These are phyloP conservation scores for Gautieria morchelliformis DNA, from an alignment of 768 basidiomycete species.

Conservation along the genomic window DNA sequence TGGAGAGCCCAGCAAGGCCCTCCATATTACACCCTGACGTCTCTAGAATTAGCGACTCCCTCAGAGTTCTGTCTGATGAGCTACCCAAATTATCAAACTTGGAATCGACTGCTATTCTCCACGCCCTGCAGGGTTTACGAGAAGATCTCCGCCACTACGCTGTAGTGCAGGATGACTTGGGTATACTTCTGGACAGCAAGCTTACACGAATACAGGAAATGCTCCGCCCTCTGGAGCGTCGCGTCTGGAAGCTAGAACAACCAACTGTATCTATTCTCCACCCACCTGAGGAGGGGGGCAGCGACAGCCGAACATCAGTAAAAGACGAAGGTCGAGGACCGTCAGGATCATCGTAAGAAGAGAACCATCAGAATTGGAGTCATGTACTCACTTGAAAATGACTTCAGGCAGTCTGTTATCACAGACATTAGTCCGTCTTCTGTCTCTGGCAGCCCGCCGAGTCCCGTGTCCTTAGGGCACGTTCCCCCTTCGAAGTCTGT, in stretches of 20 bases:
- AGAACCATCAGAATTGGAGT: too few relatives aligned
- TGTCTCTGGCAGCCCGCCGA: too few relatives aligned
- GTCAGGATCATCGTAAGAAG: too few relatives aligned
- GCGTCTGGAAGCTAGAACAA: not conserved
- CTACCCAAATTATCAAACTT: not conserved
- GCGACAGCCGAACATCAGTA: too few relatives aligned
- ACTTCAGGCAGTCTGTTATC: too few relatives aligned
- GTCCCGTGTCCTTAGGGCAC: too few relatives aligned
- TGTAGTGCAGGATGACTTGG: not conserved
- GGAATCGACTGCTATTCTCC: not conserved
- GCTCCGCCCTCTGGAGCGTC: not conserved
- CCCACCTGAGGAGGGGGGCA: too few relatives aligned
- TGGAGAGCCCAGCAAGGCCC: not conserved
- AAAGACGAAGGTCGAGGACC: too few relatives aligned
- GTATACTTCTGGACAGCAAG: not conserved
- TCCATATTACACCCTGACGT: not conserved
- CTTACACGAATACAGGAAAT: not conserved
- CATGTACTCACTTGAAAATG: too few relatives aligned
- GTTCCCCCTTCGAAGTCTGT: too few relatives aligned
- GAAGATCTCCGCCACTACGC: not conserved
- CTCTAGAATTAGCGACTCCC: not conserved
- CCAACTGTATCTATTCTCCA: too few relatives aligned
- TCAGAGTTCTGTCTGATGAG: not conserved
- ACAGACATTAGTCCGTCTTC: too few relatives aligned
- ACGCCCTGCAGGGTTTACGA: not conserved